Conservation (phyloP, 1,284 basidiomycete species). For the Papiliotrema nemorosa region DNA sequence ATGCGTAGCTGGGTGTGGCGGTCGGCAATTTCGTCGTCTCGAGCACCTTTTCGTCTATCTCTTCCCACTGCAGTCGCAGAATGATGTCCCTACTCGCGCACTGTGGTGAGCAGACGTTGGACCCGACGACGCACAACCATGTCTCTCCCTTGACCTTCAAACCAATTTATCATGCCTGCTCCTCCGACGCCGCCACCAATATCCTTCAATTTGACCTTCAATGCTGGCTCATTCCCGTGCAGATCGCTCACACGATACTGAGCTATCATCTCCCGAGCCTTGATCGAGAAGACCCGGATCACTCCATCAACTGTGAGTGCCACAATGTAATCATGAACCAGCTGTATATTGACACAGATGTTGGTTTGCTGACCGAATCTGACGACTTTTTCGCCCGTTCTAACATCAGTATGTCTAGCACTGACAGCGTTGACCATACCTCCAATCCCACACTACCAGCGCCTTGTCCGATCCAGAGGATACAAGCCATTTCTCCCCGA, state of each 20-base stretch:
- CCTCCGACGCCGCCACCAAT: conserved; percentile 60
- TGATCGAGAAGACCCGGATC: conserved; percentile 83
- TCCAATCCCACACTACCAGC: conserved; percentile 74
- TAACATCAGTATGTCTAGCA: not conserved
- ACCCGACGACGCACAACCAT: conserved; percentile 65
- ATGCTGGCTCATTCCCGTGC: not conserved
- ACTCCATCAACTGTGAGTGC: conserved; percentile 89
- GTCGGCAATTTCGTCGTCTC: not conserved
- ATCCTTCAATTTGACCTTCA: conserved; percentile 60
- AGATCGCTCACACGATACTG: conserved; percentile 82
- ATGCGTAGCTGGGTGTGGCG: not conserved
- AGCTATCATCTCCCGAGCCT: conserved; percentile 82
- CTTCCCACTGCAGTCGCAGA: conserved; percentile 75
- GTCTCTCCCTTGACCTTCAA: conserved; percentile 80
- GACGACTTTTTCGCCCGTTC: conserved; percentile 72
- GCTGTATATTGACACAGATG: conserved; percentile 82
- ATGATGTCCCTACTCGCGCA: conserved; percentile 85
- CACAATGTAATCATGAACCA: conserved; percentile 68
- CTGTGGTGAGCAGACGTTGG: conserved; percentile 48
- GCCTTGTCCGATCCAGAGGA: conserved; percentile 84
- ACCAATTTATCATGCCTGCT: conserved; percentile 59
- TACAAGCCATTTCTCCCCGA: conserved; percentile 77
- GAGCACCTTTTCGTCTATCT: conserved; percentile 16
- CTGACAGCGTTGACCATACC: conserved; percentile 12
- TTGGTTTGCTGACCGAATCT: conserved; percentile 91